Base-by-base conservation (phyloP, 306 rosid genomes). In the Inga laurina region DNA sequence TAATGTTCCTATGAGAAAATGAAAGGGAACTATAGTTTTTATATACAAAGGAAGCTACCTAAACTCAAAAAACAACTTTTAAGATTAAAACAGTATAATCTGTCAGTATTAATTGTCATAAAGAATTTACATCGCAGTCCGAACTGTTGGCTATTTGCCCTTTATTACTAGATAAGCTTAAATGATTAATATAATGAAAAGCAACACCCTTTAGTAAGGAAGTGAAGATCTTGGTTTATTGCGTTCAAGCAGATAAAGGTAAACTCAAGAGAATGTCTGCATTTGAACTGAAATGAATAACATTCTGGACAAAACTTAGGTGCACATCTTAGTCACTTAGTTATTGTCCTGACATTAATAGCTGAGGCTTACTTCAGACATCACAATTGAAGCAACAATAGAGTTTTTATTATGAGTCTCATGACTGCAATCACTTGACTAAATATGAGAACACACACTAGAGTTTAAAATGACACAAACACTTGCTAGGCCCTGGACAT, bases 261-360 rank as follows among this genome's bases (percentile, higher is more conserved):
- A 5, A 27, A 79, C 54, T 30, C 51, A 86, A 85, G 54, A 64
- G 83, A 77, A 84, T 74, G 76, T 45, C 86, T 45, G 75, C 57
- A 86, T 56, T 79, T 69, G 78, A 77, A 79, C 72, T 71, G 34
- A 87, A 78, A 35, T 71, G 46, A 73, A 66, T 45, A 56, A 72
- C 48, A 76, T 84, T 68, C 1, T 15, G 15, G 73, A 37, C 11
- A 37, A 19, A 35, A 37, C 45, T 5, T 37, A 37, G 24, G 48
- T 8, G 24, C 48, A 68, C 14, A 16, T 37, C 19, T 67, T 68
- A 37, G 73, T 68, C 22, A 68, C 27, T 5, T 34, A 66, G 43
- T 39, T 15, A 39, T 32, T 64, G 70, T 35, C 72, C 72, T 65
- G 18, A 34, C 5, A 66, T 66, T 21, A 71, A 57, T 52, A 76